phyloP scores from a whole-genome alignment of 371 early-diverging fungal species.

The Encephalitozoon intestinalis region DNA sequence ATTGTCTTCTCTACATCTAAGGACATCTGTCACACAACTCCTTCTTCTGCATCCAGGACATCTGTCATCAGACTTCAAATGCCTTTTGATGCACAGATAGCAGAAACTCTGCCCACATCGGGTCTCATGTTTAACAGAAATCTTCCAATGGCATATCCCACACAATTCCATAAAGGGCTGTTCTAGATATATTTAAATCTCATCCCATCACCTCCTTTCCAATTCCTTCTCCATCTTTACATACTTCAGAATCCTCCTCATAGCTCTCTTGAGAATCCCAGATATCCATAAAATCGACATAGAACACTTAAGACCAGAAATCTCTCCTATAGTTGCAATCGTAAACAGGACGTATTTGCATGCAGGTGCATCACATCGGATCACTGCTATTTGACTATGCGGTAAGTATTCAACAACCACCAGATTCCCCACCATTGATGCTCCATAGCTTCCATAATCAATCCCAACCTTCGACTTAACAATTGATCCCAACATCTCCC shows the following conservation, averaged over 20 bases:
- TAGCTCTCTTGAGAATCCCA: constrained; percentile 7
- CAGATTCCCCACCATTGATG: background rate
- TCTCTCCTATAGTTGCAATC: background rate
- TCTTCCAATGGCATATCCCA: constrained; percentile 16
- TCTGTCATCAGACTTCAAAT: constrained; percentile 1
- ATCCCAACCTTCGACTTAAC: background rate
- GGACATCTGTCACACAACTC: background rate
- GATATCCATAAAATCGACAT: background rate
- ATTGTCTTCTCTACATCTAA: background rate
- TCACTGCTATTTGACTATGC: background rate
- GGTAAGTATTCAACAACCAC: background rate
- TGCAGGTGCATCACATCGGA: background rate
- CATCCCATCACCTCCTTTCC: background rate
- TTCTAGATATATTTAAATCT: background rate
- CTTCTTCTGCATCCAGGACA: constrained; percentile 20
- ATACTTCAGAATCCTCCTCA: constrained; percentile 7
- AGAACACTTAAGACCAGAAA: background rate
- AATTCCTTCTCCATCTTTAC: background rate
- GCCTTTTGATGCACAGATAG: constrained; percentile 33
- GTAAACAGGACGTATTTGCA: background rate
- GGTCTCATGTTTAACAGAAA: background rate
- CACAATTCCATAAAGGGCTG: constrained; percentile 2
- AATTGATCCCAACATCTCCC: background rate
- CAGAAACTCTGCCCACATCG: constrained; percentile 29
- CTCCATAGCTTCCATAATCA: background rate